Evolutionary conservation across 108 stramenopile genomes (phyloP).

Genomic region (Seminavis robusta): DNA sequence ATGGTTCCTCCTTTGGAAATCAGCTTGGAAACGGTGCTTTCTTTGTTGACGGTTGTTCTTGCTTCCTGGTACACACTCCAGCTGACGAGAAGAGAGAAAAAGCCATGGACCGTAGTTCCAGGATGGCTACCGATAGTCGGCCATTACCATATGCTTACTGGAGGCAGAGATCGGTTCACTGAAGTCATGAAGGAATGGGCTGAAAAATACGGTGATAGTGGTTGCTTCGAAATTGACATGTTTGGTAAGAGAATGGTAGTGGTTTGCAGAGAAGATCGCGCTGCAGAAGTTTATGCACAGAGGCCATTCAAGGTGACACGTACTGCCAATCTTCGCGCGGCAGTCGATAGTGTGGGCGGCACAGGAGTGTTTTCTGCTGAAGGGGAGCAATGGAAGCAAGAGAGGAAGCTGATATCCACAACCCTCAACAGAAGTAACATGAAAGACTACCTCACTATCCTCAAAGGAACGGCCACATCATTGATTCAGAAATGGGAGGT

Average conservation of each 20-base stretch:
- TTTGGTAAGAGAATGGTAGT: constrained; percentile 2
- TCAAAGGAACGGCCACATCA: not conserved
- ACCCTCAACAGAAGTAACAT: constrained; percentile 14
- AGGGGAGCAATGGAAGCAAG: constrained; percentile 12
- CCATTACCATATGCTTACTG: too few relatives aligned
- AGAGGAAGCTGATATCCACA: constrained; percentile 9
- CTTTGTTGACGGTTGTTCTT: too few relatives aligned
- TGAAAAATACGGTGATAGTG: constrained; percentile 1
- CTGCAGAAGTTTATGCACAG: not conserved
- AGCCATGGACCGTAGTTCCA: too few relatives aligned
- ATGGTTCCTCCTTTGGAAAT: too few relatives aligned
- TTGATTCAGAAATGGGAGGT: constrained; percentile 9
- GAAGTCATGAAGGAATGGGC: too few relatives aligned
- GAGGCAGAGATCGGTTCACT: too few relatives aligned
- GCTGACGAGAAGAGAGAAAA: too few relatives aligned
- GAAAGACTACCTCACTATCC: not conserved
- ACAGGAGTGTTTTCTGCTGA: constrained; percentile 17
- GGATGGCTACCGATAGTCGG: too few relatives aligned
- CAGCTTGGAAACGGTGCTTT: too few relatives aligned
- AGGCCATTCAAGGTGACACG: not conserved
- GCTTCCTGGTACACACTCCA: too few relatives aligned
- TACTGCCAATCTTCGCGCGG: not conserved
- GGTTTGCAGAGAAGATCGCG: constrained; percentile 4
- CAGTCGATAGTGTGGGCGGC: constrained; percentile 1
- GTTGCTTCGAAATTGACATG: constrained; percentile 8